These are phyloP conservation scores for Penicillium verrucosum DNA, from an alignment of 2,329 filamentous ascomycete genomes.

Conservation along the genomic window DNA sequence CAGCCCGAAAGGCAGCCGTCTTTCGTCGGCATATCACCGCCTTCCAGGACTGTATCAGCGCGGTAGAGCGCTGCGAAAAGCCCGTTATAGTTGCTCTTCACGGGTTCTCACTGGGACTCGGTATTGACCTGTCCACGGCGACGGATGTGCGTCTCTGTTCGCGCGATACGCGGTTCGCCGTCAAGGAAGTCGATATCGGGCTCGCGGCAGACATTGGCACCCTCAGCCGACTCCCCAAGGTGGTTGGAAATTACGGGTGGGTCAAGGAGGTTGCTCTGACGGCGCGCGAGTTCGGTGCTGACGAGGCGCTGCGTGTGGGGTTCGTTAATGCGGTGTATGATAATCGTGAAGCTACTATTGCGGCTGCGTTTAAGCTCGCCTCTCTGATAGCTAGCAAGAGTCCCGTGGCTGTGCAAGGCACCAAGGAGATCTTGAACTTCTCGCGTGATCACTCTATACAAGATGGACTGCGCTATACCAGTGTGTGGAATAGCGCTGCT, in stretches of 20 bases:
- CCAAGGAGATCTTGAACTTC: constrained; percentile 82
- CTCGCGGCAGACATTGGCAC: constrained; percentile 50
- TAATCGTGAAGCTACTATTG: constrained; percentile 60
- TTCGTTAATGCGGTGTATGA: constrained; percentile 44
- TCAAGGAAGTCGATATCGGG: constrained; percentile 52
- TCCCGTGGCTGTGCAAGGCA: constrained; percentile 81
- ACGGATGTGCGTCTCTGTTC: constrained; percentile 45
- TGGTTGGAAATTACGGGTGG: constrained; percentile 46
- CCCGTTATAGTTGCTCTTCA: constrained; percentile 81
- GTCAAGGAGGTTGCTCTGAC: constrained; percentile 49
- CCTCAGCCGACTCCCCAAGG: constrained; percentile 46
- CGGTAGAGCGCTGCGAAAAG: constrained; percentile 85
- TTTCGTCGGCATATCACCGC: constrained; percentile 68
- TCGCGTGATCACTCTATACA: constrained; percentile 72
- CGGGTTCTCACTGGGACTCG: constrained; percentile 72
- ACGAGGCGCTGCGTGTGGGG: constrained; percentile 45
- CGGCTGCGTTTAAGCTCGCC: constrained; percentile 62
- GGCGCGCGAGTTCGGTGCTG: constrained; percentile 43
- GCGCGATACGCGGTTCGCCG: constrained; percentile 37
- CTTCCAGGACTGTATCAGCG: constrained; percentile 75
- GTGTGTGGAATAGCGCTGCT: constrained; percentile 81
- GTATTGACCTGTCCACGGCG: constrained; percentile 59
- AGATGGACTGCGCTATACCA: constrained; percentile 78
- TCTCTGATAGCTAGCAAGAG: constrained; percentile 71
- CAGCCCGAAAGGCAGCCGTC: constrained; percentile 60